Base-by-base conservation (phyloP, 2,329 filamentous ascomycete species). In the Hirsutella thompsonii region DNA sequence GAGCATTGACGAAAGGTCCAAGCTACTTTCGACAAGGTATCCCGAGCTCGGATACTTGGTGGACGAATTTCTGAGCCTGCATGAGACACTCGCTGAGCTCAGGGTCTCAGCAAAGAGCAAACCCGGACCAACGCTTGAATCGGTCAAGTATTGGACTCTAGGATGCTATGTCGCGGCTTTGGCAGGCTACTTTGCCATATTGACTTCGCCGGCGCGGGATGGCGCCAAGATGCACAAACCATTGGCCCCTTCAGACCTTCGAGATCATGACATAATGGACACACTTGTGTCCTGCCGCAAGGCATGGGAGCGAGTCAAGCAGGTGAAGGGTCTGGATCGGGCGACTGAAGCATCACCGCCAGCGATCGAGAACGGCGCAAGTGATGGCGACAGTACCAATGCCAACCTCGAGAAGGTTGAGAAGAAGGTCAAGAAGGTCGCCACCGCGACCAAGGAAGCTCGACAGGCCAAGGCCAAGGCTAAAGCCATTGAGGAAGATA, bases 241-340 rank as follows among this genome's bases (percentile, higher is more conserved):
- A 0, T 62, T 93, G 47, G 73, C 84, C 41, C 83, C 90, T 5
- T 68, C 72, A n/a, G 80, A 94, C 50, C 65, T 98, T 34, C 80
- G 86, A 45, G 85, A 94, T 40, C 92, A 98, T 59, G 80, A 87
- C 13, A 76, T 98, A 45, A 96, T 98, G 87, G 79, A 83, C 44
- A 83, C 76, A 14, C 62, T 98, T 29, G 66, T 95, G 34, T 77
- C 81, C 55, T 90, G 84, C 58, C 79, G 88, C 43, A 74, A 82
- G 43, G 70, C 89, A 9, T 98, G 92, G 92, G 68, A 78, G 40
- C 76, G 72, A 46, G 79, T 87, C 23, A 81, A 85, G 58, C 64
- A 74, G 35, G 57, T 93, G n/a, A 69, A 72, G 42, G 58, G 72
- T 2, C 58, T 66, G 11, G 69, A 62, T 21, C 55, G 57, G 19